Base-by-base conservation (phyloP, 768 basidiomycete species). In the Phaeolepiota aurea region DNA sequence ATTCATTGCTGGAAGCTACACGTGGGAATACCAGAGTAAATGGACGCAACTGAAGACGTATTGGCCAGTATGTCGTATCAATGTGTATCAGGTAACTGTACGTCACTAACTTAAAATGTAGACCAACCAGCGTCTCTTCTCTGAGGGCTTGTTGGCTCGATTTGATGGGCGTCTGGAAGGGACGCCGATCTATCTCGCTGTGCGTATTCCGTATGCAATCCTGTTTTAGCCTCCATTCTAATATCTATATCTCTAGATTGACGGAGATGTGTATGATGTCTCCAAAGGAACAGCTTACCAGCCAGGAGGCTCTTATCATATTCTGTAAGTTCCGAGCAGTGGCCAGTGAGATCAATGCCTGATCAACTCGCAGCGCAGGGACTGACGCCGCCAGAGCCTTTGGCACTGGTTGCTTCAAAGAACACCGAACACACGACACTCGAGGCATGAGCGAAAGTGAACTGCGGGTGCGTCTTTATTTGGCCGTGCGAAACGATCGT, bases 221-320 rank as follows among this genome's bases (percentile, higher is more conserved):
- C 49, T 37, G 37, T 52, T 30, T 32, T 30, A 44, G 38, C 5
- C 32, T 13, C 48, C 37, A 36, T 36, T 44, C 41, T 35, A 21
- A 38, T 38, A 21, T 46, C 47, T 54, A 44, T 42, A 4, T 5
- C 32, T 40, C 33, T 55, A 90, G 88, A 85, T 98, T 56, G 88
- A 91, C 55, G 87, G 87, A 10, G 85, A 87, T 39, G 89, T 98
- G 5, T 98, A 81, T 61, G 93, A 98, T 54, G 93, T 98, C 39
- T 77, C 82, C n/a, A 71, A 73, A 45, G 80, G 79, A 49, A 67
- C 71, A 44, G 71, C 83, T 15, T 98, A 98, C 58, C 90, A 92
- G 38, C 85, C 82, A 28, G 93, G 92, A 11, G 93, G 91, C 28
- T 75, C 86, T 31, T 90, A 90, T 62, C 70, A 79, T 50, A 66